A percentile compares a stretch with the other conserved stretches of the same genome.
Conservation (phyloP, 352 stramenopile genomes). For the Lagenidium sp. region DNA sequence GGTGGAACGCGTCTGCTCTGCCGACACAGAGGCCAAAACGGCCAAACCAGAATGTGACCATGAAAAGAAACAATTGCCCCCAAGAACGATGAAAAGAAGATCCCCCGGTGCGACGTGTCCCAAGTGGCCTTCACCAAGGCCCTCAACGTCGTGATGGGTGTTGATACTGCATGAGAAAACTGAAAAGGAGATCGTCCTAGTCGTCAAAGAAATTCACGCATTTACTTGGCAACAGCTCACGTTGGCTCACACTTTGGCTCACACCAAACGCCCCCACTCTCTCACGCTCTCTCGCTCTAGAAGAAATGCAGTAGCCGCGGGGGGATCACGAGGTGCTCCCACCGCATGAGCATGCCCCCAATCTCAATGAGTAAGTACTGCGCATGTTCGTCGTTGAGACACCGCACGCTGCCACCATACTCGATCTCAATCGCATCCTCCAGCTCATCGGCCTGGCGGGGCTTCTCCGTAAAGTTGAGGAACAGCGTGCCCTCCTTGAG, state of each 20-base stretch:
- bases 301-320: slow-evolving; percentile 22
- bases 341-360: slow-evolving; percentile 41
- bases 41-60: too few relatives aligned
- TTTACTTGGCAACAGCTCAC: not conserved
- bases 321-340: slow-evolving; percentile 46
- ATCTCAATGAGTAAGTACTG: slow-evolving; percentile 42
- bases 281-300: slow-evolving; percentile 1
- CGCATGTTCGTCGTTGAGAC: slow-evolving; percentile 33
- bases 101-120: too few relatives aligned
- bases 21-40: too few relatives aligned
- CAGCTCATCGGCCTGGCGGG: not conserved
- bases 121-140: too few relatives aligned
- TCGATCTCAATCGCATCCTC: slow-evolving; percentile 15
- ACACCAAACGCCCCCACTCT: not conserved
- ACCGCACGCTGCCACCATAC: slow-evolving; percentile 14
- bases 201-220: too few relatives aligned
- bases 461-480: slow-evolving; percentile 15
- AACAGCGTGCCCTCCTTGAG: slow-evolving; percentile 13
- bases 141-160: too few relatives aligned
- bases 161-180: too few relatives aligned
- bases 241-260: not conserved
- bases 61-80: too few relatives aligned
- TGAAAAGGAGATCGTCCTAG: too few relatives aligned
- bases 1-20: too few relatives aligned
- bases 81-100: too few relatives aligned